Evolutionary conservation across 768 basidiomycete genomes (phyloP), one percentile per base, ranked within the genome.

Genomic region (Agrocybe pediades): DNA sequence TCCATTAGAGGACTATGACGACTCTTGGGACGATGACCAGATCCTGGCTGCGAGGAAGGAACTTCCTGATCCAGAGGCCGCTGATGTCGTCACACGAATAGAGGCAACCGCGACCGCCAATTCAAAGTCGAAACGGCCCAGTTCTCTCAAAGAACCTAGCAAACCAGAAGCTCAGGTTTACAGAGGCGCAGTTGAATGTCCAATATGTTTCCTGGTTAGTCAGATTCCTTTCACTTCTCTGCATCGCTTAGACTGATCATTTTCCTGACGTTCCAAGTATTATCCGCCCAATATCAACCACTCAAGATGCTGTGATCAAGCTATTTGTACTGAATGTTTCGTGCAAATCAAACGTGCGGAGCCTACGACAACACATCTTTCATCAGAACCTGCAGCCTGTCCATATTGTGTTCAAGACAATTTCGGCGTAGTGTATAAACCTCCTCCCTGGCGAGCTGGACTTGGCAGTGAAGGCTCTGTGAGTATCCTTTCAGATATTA

Each of bases 281-380:
- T 99, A 98, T 66, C 97, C 97, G 20, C 81, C 90, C 42, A 96
- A 98, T 71, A 97, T 98, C 72, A 98, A 98, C 67, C 88, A 87
- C 63, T 98, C 97, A 33, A 84, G 97, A 66, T 99, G 97, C 69
- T 99, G 97, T 69, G 95, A 96, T 77, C 97, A 99, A 62, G 88
- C 92, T 19, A 96, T 99, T 57, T 99, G 97, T 68, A 98, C 97
- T 30, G 97, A 99, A 72, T 99, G 97, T 68, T 98, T 99, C 65
- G 94, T 98, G 19, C 96, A 98, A 74, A 98, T 99, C 74, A 98
- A 98, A 76, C 89, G 97, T 50, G 85, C 83, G 29, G 97, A 99
- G 58, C 94, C 97, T 6, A 96, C 94, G 0, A 80, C 93, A 6
- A 98, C 95, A 0, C 95, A 98, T 71, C 79, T 98, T 55, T 93